Evolutionary conservation across 495 filamentous ascomycete genomes (phyloP).

Genomic region (Niebla homalea): DNA sequence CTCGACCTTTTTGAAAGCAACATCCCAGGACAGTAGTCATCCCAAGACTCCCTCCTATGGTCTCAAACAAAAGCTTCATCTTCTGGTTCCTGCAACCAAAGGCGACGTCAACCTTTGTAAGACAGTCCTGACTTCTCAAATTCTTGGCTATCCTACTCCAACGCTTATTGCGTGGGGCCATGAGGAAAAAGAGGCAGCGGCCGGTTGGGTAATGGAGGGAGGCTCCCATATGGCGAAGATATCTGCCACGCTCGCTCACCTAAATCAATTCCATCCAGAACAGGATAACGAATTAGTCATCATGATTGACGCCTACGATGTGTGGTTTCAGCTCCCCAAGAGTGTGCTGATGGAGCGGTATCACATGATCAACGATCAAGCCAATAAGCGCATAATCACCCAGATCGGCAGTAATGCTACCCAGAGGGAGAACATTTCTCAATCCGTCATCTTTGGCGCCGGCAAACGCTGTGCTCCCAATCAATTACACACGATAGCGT

Average conservation of each 20-base stretch:
- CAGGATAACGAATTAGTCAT: conserved; percentile 4
- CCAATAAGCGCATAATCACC: conserved; percentile 1
- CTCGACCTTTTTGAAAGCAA: too few relatives aligned
- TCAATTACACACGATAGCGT: conserved; percentile 4
- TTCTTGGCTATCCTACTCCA: conserved; percentile 7
- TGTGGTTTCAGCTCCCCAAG: conserved; percentile 5
- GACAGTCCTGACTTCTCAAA: neutral
- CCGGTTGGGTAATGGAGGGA: neutral
- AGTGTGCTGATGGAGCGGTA: conserved; percentile 4
- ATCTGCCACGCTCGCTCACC: neutral
- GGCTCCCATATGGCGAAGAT: conserved; percentile 5
- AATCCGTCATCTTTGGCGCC: conserved; percentile 6
- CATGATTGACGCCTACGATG: conserved; percentile 9
- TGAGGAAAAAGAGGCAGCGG: neutral
- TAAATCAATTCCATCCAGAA: neutral
- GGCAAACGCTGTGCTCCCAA: conserved; percentile 6
- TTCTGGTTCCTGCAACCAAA: conserved; percentile 6
- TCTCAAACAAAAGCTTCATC: neutral
- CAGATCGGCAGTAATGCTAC: conserved; percentile 1
- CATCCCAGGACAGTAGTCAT: neutral
- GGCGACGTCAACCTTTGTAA: conserved; percentile 7
- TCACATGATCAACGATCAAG: conserved; percentile 3
- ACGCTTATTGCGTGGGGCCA: conserved; percentile 3
- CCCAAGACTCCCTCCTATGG: neutral
- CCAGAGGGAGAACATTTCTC: neutral